Conservation (phyloP, 2,329 filamentous ascomycete species). For the Davidsoniella eucalypti region DNA sequence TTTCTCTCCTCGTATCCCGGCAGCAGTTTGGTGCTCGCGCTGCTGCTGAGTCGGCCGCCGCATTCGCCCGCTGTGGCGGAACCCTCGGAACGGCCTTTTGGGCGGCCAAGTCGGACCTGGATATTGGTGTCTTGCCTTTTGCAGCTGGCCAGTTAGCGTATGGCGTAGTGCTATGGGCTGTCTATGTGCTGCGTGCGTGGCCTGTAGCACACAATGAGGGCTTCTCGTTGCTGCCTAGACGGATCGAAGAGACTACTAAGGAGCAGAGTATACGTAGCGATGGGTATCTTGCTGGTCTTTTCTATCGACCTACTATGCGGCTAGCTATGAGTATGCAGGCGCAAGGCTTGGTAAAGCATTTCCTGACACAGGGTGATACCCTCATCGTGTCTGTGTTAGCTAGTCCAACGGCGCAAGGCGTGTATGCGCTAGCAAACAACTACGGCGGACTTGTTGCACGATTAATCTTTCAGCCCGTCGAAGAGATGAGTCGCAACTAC, state of each 20-base stretch:
- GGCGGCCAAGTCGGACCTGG: slow-evolving; percentile 31
- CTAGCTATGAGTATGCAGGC: slow-evolving; percentile 71
- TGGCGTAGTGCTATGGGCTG: slow-evolving; percentile 46
- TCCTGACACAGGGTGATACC: slow-evolving; percentile 88
- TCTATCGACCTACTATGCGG: slow-evolving; percentile 53
- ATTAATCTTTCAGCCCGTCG: slow-evolving; percentile 83
- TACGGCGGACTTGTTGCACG: slow-evolving; percentile 81
- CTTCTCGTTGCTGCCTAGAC: slow-evolving; percentile 50
- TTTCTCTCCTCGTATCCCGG: slow-evolving; percentile 70
- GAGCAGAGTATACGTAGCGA: slow-evolving; percentile 7
- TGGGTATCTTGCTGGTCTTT: slow-evolving; percentile 39
- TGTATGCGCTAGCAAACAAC: slow-evolving; percentile 86
- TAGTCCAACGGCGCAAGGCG: slow-evolving; percentile 64
- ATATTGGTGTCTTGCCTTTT: slow-evolving; percentile 71
- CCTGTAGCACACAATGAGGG: slow-evolving; percentile 36
- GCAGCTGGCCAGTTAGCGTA: slow-evolving; percentile 74
- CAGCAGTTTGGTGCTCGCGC: slow-evolving; percentile 69
- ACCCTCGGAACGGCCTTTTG: slow-evolving; percentile 58
- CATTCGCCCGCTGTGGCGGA: slow-evolving; percentile 56
- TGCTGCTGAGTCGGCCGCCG: slow-evolving; percentile 66
- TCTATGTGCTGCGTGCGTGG: slow-evolving; percentile 52
- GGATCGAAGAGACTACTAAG: neutral
- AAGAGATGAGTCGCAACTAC: slow-evolving; percentile 80
- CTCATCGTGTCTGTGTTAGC: slow-evolving; percentile 70
- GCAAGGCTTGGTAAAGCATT: slow-evolving; percentile 79